phyloP scores from a whole-genome alignment of 2,329 filamentous ascomycete genomes.

The Beauveria asiatica region DNA sequence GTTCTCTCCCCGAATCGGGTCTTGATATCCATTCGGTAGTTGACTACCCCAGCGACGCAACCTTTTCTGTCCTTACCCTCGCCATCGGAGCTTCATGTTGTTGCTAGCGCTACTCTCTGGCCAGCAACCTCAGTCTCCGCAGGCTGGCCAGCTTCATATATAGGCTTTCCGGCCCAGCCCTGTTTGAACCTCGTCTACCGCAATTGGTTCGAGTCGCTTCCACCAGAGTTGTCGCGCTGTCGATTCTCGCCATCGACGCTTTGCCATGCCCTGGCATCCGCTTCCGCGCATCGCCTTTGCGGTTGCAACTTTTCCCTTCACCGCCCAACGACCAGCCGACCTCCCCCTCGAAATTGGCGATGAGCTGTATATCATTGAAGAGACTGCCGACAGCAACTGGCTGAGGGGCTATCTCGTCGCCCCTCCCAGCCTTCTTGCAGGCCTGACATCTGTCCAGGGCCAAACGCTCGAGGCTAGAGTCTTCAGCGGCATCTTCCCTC shows the following conservation, averaged over 20 bases:
- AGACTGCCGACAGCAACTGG: slow-evolving; percentile 88
- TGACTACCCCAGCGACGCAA: background rate
- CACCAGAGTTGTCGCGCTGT: slow-evolving; percentile 5
- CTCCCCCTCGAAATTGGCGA: slow-evolving; percentile 95
- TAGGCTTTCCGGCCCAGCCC: background rate
- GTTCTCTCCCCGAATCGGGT: background rate
- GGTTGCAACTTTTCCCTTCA: slow-evolving; percentile 90
- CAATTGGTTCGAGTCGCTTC: slow-evolving; percentile 1
- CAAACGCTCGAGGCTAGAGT: slow-evolving; percentile 92
- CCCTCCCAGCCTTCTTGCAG: slow-evolving; percentile 84
- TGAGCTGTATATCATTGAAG: slow-evolving; percentile 97
- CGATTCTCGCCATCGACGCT: slow-evolving; percentile 5
- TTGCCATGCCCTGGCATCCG: slow-evolving; percentile 87
- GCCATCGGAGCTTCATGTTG: slow-evolving; percentile 10
- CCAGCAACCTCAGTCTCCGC: slow-evolving; percentile 8
- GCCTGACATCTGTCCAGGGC: slow-evolving; percentile 81
- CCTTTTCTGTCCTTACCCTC: background rate
- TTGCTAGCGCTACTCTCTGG: background rate
- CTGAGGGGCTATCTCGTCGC: slow-evolving; percentile 92
- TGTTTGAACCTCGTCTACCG: background rate
- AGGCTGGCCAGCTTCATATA: slow-evolving; percentile 1
- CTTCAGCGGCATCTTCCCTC: slow-evolving; percentile 96
- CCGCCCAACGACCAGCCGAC: slow-evolving; percentile 77
- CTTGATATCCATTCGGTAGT: background rate
- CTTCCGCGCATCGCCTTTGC: slow-evolving; percentile 96